These are phyloP conservation scores for Rhizopogon rudus DNA, from an alignment of 768 basidiomycete genomes.

Conservation along the genomic window DNA sequence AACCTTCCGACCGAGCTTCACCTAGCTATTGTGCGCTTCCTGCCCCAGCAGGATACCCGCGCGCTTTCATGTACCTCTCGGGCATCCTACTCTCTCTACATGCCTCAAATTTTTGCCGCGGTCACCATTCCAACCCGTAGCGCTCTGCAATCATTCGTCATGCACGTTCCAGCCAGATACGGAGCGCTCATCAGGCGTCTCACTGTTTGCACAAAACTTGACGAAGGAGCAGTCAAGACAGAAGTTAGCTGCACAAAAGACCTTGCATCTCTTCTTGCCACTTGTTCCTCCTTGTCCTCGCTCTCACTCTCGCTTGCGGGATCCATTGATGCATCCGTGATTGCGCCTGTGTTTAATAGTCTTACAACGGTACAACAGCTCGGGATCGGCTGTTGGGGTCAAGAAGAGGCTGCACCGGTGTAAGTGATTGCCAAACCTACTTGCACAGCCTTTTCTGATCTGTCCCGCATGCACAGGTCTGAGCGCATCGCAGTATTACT, in stretches of 20 bases:
- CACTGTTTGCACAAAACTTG: constrained; percentile 38
- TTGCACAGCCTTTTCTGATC: constrained; percentile 7
- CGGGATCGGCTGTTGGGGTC: constrained; percentile 20
- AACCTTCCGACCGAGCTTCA: constrained; percentile 64
- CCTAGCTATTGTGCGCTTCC: constrained; percentile 47
- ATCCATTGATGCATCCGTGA: constrained; percentile 12
- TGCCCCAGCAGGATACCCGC: constrained; percentile 40
- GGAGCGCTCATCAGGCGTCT: constrained; percentile 48
- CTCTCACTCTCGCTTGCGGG: constrained; percentile 24
- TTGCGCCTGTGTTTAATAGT: constrained; percentile 18
- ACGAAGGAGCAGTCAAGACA: constrained; percentile 18
- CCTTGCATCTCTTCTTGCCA: constrained; percentile 44
- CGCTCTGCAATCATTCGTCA: constrained; percentile 47
- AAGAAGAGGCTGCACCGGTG: constrained; percentile 32
- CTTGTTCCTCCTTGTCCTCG: constrained; percentile 38
- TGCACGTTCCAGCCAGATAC: constrained; percentile 53
- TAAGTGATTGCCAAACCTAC: constrained; percentile 17
- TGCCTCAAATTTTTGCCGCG: constrained; percentile 56
- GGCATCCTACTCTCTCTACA: constrained; percentile 46
- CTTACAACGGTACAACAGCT: constrained; percentile 14
- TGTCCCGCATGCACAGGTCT: constrained; percentile 13
- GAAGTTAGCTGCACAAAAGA: constrained; percentile 36
- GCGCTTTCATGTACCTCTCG: constrained; percentile 46
- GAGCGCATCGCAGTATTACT: constrained; percentile 69
- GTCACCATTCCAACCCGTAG: constrained; percentile 44